Base-by-base conservation (phyloP, 139 green algal genomes). In the Tetratostichococcus sp. region DNA sequence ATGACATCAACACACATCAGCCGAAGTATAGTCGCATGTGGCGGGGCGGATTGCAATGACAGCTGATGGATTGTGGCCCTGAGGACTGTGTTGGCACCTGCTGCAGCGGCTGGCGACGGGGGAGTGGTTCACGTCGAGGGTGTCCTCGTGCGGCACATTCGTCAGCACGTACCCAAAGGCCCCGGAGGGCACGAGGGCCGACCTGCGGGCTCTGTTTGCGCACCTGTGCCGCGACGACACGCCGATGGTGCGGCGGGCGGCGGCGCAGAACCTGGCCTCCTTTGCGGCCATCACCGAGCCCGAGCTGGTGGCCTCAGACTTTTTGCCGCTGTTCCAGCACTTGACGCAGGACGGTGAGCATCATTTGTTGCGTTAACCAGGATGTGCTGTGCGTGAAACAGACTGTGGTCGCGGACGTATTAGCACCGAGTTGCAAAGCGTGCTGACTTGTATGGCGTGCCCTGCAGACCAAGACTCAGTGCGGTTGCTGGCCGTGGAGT, bases 61-160 rank as follows among this genome's bases (percentile, higher is more conserved):
- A n/a, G n/a, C n/a, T n/a, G n/a, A n/a, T n/a, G n/a, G n/a, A n/a
- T n/a, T n/a, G n/a, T n/a, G n/a, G n/a, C n/a, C n/a, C n/a, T n/a
- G n/a, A n/a, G n/a, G n/a, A n/a, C n/a, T n/a, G n/a, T n/a, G n/a
- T n/a, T n/a, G n/a, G n/a, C 3, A 43, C 68, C 35, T n/a, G 26
- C 28, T 58, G 80, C 88, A 98, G 90, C 81, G 96, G 25, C 88
- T 99, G 50, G 90, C 87, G 1, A 81, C 80, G 21, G 94, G 91
- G 16, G 96, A 99, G 30, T 99, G 96, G 96, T 98, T 98, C 86
- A 98, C 95, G 0, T 90, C 93, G 0, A 83, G 95, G 0, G 94
- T 99, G 1, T 98, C 93, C 14, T 86, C 93, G 4, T 95, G 90
- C 66, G 91, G 91, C 5, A 86, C 99, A 3, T 97, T 99, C 75